Percentiles rank a stretch among this genome's conserved stretches.
Evolutionary conservation across 257 asterid genomes (phyloP).

Genomic region (Schizonepeta tenuifolia): DNA sequence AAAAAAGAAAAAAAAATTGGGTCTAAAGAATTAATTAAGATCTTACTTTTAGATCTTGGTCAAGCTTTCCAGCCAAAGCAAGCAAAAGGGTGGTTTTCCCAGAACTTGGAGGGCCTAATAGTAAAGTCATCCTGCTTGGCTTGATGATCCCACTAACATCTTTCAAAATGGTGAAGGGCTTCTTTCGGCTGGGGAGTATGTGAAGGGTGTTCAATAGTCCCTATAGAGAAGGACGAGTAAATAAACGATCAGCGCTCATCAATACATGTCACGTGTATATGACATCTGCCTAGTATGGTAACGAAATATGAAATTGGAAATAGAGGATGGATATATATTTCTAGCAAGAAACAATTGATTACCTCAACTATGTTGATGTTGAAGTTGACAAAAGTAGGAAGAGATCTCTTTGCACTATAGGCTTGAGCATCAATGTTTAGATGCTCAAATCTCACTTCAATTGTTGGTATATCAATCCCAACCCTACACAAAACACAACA

Average conservation of each 20-base stretch:
- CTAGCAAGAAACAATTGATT: neutral
- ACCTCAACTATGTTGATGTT: conserved; percentile 51
- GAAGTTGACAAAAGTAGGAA: conserved; percentile 58
- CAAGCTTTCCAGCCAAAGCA: conserved; percentile 78
- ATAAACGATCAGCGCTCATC: no score
- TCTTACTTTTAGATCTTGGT: conserved; percentile 52
- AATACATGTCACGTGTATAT: neutral
- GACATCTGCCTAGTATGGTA: no score
- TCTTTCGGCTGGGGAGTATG: conserved; percentile 53
- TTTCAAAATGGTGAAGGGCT: conserved; percentile 55
- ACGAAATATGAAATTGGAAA: neutral
- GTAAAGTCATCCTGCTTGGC: conserved; percentile 67
- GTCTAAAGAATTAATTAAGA: no score
- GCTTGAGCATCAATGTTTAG: conserved; percentile 51
- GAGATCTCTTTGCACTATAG: conserved; percentile 42
- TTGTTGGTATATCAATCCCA: conserved; percentile 60
- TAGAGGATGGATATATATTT: neutral
- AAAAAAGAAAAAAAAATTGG: no score
- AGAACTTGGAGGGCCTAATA: conserved; percentile 72
- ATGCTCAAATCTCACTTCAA: conserved; percentile 60
- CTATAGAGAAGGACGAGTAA: conserved; percentile 16
- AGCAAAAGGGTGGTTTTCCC: conserved; percentile 59
- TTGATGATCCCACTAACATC: conserved; percentile 70
- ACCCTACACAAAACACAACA: conserved; percentile 39
- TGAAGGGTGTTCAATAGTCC: conserved; percentile 45